Conservation (phyloP, 352 stramenopile species). For the Globisporangium recalcitrans region DNA sequence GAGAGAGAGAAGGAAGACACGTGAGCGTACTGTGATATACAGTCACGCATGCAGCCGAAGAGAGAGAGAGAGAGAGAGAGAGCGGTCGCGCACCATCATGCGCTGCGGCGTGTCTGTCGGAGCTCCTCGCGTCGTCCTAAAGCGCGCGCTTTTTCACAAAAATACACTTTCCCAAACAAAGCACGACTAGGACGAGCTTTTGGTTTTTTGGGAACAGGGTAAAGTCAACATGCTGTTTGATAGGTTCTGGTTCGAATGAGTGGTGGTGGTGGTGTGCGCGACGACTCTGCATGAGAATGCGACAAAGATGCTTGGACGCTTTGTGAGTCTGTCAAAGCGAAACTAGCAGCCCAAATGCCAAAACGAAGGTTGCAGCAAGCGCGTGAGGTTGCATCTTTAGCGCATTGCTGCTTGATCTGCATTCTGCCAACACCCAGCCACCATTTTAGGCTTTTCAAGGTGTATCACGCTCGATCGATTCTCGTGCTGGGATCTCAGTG, state of each 20-base stretch:
- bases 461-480: too few species aligned
- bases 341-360: neutral
- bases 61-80: neutral
- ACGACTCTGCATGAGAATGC: neutral
- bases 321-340: neutral
- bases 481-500: too few species aligned
- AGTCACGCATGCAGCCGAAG: neutral
- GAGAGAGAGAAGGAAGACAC: neutral
- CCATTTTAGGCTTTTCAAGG: too few species aligned
- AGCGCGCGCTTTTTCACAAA: slow-evolving; percentile 10
- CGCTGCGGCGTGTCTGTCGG: neutral
- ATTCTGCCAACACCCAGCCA: too few species aligned
- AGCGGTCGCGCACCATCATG: slow-evolving; percentile 3
- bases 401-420: too few species aligned
- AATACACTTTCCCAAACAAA: neutral
- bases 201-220: neutral
- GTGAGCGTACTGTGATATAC: neutral
- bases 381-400: neutral
- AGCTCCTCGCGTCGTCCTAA: slow-evolving; percentile 1
- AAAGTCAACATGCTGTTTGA: neutral
- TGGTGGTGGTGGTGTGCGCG: neutral
- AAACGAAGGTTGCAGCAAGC: neutral
- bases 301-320: neutral
- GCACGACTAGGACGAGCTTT: neutral
- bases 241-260: neutral